These are phyloP conservation scores for Gaeumannomyces sp. DNA, from an alignment of 2,329 filamentous ascomycete species.

Conservation along the genomic window DNA sequence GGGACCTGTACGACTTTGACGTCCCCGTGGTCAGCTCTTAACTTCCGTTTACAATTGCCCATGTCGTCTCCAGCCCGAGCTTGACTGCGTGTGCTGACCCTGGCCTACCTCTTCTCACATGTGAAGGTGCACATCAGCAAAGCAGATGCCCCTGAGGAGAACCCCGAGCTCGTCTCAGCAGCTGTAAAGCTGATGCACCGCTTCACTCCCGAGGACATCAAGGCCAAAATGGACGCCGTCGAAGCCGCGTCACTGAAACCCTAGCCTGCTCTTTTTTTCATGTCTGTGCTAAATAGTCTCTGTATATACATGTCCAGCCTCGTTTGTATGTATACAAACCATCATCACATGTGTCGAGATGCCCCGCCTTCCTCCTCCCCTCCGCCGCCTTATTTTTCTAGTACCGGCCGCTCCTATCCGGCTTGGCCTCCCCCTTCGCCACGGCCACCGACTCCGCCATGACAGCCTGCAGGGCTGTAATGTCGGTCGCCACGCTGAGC, in stretches of 20 bases:
- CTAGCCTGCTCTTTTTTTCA: too few relatives aligned
- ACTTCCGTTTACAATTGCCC: not conserved
- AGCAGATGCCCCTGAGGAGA: constrained; percentile 40
- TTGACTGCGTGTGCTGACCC: not conserved
- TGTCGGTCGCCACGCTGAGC: constrained; percentile 53
- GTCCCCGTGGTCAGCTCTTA: constrained; percentile 61
- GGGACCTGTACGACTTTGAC: constrained; percentile 71
- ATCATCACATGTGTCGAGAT: not conserved
- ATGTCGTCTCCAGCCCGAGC: too few relatives aligned
- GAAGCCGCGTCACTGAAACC: constrained; percentile 21
- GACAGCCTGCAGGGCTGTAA: constrained; percentile 41
- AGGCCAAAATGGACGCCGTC: constrained; percentile 60
- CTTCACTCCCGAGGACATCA: constrained; percentile 61
- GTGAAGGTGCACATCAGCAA: constrained; percentile 58
- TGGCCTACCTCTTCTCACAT: not conserved
- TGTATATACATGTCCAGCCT: too few relatives aligned
- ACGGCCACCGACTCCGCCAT: constrained; percentile 40
- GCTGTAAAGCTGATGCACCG: constrained; percentile 73
- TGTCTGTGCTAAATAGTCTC: too few relatives aligned
- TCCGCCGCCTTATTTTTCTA: constrained; percentile 18
- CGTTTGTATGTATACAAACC: not conserved
- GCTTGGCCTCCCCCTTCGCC: constrained; percentile 35
- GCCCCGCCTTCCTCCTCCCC: not conserved
- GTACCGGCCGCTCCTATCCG: constrained; percentile 35
- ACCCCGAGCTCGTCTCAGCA: constrained; percentile 47